Percentiles rank a stretch among this genome's conserved stretches.
Conservation (phyloP, 1,139 yeast species). For the Saccharomyces hybrid region DNA sequence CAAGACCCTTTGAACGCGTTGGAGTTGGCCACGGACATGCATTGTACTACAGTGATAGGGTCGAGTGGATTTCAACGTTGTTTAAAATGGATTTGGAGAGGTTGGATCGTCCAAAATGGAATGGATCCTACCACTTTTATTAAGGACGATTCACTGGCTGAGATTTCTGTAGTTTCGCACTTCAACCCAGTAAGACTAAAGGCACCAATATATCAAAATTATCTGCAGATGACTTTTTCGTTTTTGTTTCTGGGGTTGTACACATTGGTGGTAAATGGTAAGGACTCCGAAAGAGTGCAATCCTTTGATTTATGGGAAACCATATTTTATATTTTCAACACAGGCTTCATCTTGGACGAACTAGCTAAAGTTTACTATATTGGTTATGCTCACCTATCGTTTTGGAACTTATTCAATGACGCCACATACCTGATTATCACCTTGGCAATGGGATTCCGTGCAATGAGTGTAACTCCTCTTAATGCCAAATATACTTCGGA, state of each 20-base stretch:
- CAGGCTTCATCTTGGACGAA: constrained; percentile 64
- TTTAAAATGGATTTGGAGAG: constrained; percentile 86
- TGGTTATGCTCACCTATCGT: constrained; percentile 63
- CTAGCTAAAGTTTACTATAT: constrained; percentile 63
- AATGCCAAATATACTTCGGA: constrained; percentile 25
- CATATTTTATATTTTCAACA: constrained; percentile 56
- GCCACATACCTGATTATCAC: constrained; percentile 51
- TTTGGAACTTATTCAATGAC: constrained; percentile 77
- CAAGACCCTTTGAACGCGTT: constrained; percentile 60
- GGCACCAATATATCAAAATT: constrained; percentile 77
- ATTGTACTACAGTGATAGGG: constrained; percentile 67
- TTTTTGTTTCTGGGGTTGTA: constrained; percentile 55
- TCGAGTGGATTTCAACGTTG: constrained; percentile 81
- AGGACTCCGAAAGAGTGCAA: constrained; percentile 31
- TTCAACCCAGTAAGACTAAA: constrained; percentile 77
- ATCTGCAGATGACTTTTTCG: constrained; percentile 60
- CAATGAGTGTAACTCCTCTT: constrained; percentile 40
- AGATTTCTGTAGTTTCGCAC: constrained; percentile 52
- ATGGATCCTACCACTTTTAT: constrained; percentile 62
- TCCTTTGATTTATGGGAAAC: constrained; percentile 44
- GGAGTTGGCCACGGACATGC: constrained; percentile 82
- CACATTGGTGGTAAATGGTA: constrained; percentile 56
- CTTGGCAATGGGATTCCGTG: constrained; percentile 49
- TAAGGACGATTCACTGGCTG: constrained; percentile 52
- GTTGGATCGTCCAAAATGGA: constrained; percentile 81